Evolutionary conservation across 257 asterid species (phyloP).

Genomic region (Solanum paucissectum): DNA sequence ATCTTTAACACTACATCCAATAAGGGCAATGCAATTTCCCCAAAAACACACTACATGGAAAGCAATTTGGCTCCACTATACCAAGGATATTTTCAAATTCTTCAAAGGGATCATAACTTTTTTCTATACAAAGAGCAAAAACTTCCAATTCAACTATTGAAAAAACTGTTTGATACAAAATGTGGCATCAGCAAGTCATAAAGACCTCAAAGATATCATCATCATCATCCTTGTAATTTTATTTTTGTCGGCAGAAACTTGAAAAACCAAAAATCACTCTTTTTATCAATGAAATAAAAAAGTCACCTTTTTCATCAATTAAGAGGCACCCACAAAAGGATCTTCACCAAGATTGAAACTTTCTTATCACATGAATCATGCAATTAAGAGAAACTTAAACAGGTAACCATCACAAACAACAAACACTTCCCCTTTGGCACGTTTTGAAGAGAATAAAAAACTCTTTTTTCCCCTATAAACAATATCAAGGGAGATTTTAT

Average conservation of each 20-base stretch:
- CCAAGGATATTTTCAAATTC: background rate
- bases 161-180: background rate
- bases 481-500: background rate
- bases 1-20: background rate
- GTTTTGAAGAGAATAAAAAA: background rate
- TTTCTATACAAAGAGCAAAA: background rate
- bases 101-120: background rate
- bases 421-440: background rate
- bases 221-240: background rate
- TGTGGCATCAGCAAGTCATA: background rate
- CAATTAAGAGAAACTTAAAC: background rate
- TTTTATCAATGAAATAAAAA: background rate
- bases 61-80: background rate
- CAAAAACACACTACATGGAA: background rate
- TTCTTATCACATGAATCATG: slow-evolving; percentile 11
- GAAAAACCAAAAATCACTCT: background rate
- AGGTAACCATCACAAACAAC: background rate
- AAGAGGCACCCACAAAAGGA: background rate
- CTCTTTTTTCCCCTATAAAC: background rate
- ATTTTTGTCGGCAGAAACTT: background rate
- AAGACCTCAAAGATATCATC: background rate
- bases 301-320: background rate
- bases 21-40: background rate
- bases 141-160: slow-evolving; percentile 1
- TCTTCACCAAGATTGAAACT: background rate